These are phyloP conservation scores for Trifolium repens DNA, from an alignment of 306 rosid species.

Conservation along the genomic window DNA sequence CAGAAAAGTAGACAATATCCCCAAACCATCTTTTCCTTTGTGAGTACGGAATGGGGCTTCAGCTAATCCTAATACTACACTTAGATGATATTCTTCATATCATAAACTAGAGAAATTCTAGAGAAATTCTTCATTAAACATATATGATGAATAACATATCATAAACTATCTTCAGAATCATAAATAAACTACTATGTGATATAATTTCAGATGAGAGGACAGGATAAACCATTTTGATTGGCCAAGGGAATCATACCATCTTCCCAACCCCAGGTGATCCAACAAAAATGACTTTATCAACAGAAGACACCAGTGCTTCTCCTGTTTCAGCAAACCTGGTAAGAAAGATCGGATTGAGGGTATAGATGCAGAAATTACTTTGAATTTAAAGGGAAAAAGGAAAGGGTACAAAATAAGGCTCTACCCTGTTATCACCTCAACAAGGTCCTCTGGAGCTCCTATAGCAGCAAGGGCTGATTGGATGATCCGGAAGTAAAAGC, in stretches of 20 bases:
- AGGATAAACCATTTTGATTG: constrained; percentile 28
- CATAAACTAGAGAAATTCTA: constrained; percentile 27
- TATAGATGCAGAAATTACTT: constrained; percentile 36
- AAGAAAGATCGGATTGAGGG: constrained; percentile 40
- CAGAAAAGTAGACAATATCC: neutral
- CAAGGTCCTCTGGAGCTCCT: constrained; percentile 98
- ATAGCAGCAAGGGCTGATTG: constrained; percentile 99
- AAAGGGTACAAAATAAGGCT: constrained; percentile 38
- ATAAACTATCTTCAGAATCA: constrained; percentile 25
- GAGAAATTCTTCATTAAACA: constrained; percentile 22
- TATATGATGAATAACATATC: constrained; percentile 25
- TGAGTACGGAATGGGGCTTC: constrained; percentile 5
- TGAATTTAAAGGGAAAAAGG: constrained; percentile 18
- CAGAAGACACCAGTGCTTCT: constrained; percentile 91
- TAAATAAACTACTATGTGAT: constrained; percentile 23
- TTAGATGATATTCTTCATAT: constrained; percentile 13
- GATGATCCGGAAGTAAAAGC: constrained; percentile 89
- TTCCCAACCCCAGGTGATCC: constrained; percentile 98
- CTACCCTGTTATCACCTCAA: constrained; percentile 93
- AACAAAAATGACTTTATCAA: constrained; percentile 91
- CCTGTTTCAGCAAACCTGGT: constrained; percentile 96
- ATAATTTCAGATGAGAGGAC: constrained; percentile 24
- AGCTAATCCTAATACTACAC: constrained; percentile 31
- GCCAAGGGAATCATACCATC: constrained; percentile 72
- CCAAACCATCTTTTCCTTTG: neutral